Percentiles rank a stretch among this genome's conserved stretches.
These are phyloP conservation scores for Leccinum uliginosum DNA, from an alignment of 768 basidiomycete species.

Conservation along the genomic window DNA sequence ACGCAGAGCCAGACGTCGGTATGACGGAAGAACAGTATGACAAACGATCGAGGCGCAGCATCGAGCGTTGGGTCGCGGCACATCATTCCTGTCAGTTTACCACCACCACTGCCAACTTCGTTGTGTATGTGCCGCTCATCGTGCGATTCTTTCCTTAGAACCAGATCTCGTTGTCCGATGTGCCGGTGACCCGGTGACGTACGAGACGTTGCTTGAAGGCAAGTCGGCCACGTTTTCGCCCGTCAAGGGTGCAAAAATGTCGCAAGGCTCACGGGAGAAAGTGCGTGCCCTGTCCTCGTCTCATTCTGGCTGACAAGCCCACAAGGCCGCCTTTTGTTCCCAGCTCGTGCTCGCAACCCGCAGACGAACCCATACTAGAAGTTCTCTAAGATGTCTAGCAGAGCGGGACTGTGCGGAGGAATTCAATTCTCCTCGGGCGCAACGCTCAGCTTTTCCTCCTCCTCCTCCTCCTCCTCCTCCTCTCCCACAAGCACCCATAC, in stretches of 20 bases:
- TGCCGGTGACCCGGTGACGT: constrained; percentile 36
- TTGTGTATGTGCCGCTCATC: neutral
- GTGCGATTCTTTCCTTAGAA: constrained; percentile 26
- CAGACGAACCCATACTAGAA: constrained; percentile 3
- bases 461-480: constrained; percentile 31
- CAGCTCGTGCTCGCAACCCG: too few species aligned
- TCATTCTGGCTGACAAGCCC: too few species aligned
- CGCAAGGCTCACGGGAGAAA: too few species aligned
- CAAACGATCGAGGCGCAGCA: constrained; percentile 53
- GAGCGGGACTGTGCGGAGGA: constrained; percentile 82
- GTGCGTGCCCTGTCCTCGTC: too few species aligned
- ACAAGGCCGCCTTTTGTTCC: too few species aligned
- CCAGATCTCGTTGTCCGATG: constrained; percentile 41
- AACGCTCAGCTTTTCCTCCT: constrained; percentile 40
- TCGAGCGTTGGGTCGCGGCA: constrained; percentile 75
- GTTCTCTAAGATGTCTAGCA: constrained; percentile 56
- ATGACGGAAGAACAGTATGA: constrained; percentile 69
- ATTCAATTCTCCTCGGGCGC: constrained; percentile 77
- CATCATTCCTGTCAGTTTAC: constrained; percentile 72
- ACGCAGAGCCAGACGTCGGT: constrained; percentile 39
- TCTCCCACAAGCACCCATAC: constrained; percentile 14
- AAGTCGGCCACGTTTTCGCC: constrained; percentile 54
- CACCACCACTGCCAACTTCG: neutral
- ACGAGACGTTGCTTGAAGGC: constrained; percentile 55
- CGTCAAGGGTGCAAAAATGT: constrained; percentile 19